These are phyloP conservation scores for Ceratocystis alfenasii DNA, from an alignment of 2,329 filamentous ascomycete species.

Conservation along the genomic window DNA sequence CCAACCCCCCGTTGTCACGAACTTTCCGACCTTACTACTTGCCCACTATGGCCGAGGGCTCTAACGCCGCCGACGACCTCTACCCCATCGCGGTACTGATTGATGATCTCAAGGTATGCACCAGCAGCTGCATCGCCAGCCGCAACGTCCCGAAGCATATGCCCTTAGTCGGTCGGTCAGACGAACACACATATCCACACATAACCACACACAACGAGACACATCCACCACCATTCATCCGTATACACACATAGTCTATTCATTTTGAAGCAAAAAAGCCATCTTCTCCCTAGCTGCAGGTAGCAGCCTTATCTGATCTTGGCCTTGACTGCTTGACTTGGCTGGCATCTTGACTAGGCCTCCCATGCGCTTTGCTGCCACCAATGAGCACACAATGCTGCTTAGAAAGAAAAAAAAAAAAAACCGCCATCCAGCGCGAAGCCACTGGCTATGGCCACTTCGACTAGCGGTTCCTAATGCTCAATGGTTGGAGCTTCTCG, in stretches of 20 bases:
- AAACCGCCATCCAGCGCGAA: background rate
- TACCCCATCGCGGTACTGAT: conserved; percentile 99
- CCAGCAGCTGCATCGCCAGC: background rate
- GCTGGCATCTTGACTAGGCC: background rate
- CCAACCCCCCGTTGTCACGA: conserved; percentile 7
- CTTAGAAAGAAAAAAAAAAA: background rate
- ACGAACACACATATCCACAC: background rate
- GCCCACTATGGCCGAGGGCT: conserved; percentile 70
- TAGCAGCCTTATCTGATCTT: no score
- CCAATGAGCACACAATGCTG: background rate
- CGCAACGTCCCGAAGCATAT: background rate
- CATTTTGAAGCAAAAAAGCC: no score
- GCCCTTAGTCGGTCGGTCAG: background rate
- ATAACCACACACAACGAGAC: background rate
- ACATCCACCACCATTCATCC: background rate
- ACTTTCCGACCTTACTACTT: conserved; percentile 5
- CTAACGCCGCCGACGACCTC: conserved; percentile 91
- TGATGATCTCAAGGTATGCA: conserved; percentile 87
- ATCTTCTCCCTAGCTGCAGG: no score
- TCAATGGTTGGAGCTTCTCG: background rate
- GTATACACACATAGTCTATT: background rate
- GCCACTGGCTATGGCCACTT: background rate
- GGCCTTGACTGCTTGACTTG: no score
- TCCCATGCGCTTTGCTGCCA: background rate
- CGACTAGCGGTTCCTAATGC: background rate